These are phyloP conservation scores for Pichia kudriavzevii DNA, from an alignment of 1,139 yeast genomes.

Conservation along the genomic window DNA sequence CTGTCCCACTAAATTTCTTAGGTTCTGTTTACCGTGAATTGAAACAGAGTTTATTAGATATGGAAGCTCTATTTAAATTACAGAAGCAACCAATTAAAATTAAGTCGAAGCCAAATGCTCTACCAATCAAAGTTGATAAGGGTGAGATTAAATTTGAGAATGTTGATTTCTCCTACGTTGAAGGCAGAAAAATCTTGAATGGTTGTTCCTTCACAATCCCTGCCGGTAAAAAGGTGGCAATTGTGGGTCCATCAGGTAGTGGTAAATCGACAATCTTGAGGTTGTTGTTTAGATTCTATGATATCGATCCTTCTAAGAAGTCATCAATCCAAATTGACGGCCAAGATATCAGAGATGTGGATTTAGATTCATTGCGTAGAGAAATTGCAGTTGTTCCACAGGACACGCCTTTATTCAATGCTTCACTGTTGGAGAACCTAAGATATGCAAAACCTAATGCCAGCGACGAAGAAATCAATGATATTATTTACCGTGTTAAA, in stretches of 20 bases:
- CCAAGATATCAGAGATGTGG: slow-evolving; percentile 73
- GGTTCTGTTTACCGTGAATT: slow-evolving; percentile 94
- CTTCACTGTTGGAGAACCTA: slow-evolving; percentile 78
- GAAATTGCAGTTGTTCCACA: slow-evolving; percentile 94
- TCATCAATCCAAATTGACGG: slow-evolving; percentile 86
- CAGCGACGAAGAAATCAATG: slow-evolving; percentile 59
- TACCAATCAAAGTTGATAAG: slow-evolving; percentile 43
- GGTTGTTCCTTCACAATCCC: slow-evolving; percentile 84
- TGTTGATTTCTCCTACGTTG: slow-evolving; percentile 87
- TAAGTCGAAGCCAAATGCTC: slow-evolving; percentile 53
- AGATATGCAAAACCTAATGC: slow-evolving; percentile 80
- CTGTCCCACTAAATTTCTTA: slow-evolving; percentile 87
- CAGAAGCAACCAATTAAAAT: slow-evolving; percentile 70
- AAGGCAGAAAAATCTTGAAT: slow-evolving; percentile 74
- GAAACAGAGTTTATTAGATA: slow-evolving; percentile 84
- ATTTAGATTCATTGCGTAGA: slow-evolving; percentile 64
- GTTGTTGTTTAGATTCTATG: slow-evolving; percentile 84
- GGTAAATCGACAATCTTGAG: slow-evolving; percentile 90
- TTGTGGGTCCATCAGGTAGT: slow-evolving; percentile 92
- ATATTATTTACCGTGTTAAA: slow-evolving; percentile 63
- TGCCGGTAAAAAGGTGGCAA: slow-evolving; percentile 83
- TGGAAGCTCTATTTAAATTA: slow-evolving; percentile 82
- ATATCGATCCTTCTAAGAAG: slow-evolving; percentile 40
- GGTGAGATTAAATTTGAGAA: slow-evolving; percentile 87
- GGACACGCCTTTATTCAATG: slow-evolving; percentile 93